Percentiles rank a stretch among this genome's conserved stretches.
Evolutionary conservation across 805 yeast genomes (phyloP).

Genomic region (Barnettozyma californica): DNA sequence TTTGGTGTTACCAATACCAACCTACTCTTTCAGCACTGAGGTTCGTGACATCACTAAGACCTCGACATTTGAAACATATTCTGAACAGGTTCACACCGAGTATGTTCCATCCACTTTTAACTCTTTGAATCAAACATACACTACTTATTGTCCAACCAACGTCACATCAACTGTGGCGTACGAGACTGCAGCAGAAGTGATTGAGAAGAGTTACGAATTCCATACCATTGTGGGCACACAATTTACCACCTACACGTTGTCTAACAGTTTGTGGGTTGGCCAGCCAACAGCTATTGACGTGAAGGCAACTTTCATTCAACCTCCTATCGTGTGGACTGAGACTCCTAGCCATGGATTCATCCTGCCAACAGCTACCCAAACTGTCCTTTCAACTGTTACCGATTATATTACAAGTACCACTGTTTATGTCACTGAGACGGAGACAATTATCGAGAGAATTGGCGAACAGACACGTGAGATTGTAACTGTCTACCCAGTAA

Average conservation of each 20-base stretch:
- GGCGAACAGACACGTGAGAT: conserved; percentile 14
- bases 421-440: conserved; percentile 7
- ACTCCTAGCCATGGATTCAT: conserved; percentile 13
- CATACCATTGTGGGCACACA: conserved; percentile 11
- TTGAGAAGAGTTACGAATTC: conserved; percentile 5
- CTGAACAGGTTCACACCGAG: conserved; percentile 3
- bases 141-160: conserved; percentile 8
- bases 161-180: conserved; percentile 1
- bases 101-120: conserved; percentile 5
- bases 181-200: background rate
- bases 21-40: conserved; percentile 3
- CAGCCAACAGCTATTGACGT: conserved; percentile 6
- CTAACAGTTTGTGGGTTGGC: conserved; percentile 17
- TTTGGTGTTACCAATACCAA: conserved; percentile 14
- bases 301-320: background rate
- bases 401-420: conserved; percentile 14
- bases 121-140: conserved; percentile 11
- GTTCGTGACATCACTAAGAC: conserved; percentile 4
- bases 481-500: conserved; percentile 12
- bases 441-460: conserved; percentile 10
- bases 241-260: conserved; percentile 13
- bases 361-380: conserved; percentile 10
- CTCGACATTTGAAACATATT: background rate
- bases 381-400: conserved; percentile 12
- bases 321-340: conserved; percentile 6